phyloP scores from a whole-genome alignment of 768 basidiomycete genomes.

The Naganishia kalamii region DNA sequence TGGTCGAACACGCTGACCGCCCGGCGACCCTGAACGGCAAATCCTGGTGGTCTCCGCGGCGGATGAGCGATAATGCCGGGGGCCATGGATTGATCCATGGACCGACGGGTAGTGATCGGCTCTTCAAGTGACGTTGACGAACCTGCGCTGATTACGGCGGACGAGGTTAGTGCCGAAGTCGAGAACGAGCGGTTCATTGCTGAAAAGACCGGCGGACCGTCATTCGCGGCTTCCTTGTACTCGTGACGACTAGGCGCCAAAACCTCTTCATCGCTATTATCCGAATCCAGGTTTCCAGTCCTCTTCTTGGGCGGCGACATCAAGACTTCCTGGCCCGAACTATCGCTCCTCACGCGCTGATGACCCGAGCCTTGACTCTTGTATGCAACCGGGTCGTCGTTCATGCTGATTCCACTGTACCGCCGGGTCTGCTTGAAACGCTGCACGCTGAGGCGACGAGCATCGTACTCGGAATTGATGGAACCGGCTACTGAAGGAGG shows the following conservation, averaged over 20 bases:
- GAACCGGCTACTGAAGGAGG: slow-evolving; percentile 11
- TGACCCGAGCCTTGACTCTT: neutral
- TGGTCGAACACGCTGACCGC: slow-evolving; percentile 10
- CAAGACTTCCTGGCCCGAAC: slow-evolving; percentile 8
- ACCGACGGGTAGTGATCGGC: neutral
- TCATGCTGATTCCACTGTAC: slow-evolving; percentile 19
- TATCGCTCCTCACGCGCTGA: slow-evolving; percentile 1
- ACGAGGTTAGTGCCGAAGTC: neutral
- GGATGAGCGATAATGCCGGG: neutral
- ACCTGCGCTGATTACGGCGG: neutral
- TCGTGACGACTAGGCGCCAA: neutral
- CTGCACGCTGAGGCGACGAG: slow-evolving; percentile 23
- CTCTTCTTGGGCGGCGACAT: slow-evolving; percentile 11
- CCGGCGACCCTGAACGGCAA: neutral
- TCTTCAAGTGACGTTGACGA: neutral
- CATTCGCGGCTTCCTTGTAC: neutral
- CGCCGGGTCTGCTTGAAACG: slow-evolving; percentile 23
- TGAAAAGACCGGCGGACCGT: neutral
- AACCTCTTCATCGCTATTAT: slow-evolving; percentile 7
- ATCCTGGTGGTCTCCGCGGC: neutral
- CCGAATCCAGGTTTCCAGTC: neutral
- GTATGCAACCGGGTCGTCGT: neutral
- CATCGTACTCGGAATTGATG: slow-evolving; percentile 2
- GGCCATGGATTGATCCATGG: neutral
- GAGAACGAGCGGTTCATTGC: slow-evolving; percentile 11